These are phyloP conservation scores for Populus euphratica DNA, from an alignment of 345 rosid species.

Conservation along the genomic window DNA sequence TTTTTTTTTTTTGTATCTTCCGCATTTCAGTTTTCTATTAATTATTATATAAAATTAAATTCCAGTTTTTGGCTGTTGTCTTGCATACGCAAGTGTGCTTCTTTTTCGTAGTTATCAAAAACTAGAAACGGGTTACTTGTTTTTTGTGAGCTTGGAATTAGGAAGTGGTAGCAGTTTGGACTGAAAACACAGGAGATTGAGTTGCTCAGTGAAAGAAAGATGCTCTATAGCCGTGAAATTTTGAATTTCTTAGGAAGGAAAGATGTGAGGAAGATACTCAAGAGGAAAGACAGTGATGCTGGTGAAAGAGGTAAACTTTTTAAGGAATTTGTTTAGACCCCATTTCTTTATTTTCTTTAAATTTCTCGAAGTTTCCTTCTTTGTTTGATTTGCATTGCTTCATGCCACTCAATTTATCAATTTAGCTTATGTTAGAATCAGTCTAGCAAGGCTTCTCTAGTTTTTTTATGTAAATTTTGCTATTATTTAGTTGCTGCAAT, in stretches of 20 bases:
- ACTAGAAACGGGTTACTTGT: background rate
- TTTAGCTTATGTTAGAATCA: background rate
- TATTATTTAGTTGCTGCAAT: background rate
- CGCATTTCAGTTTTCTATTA: background rate
- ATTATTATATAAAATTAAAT: background rate
- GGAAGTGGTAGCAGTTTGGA: background rate
- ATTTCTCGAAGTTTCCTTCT: background rate
- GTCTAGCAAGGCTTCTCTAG: background rate
- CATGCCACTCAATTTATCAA: background rate
- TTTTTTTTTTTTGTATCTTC: background rate
- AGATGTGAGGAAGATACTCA: conserved; percentile 75
- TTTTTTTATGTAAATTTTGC: background rate
- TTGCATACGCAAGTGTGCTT: background rate
- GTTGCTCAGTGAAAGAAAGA: conserved; percentile 4
- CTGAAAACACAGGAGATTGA: background rate
- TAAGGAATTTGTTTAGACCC: background rate
- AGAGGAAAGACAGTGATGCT: conserved; percentile 91
- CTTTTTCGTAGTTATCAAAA: background rate
- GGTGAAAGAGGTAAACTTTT: conserved; percentile 55
- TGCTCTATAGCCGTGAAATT: conserved; percentile 40
- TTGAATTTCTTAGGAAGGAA: conserved; percentile 44
- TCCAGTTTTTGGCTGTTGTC: background rate
- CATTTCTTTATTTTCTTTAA: background rate
- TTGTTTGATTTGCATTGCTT: background rate
- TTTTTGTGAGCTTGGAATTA: background rate